phyloP scores from a whole-genome alignment of 2,329 filamentous ascomycete species.

The Alternaria incomplexa region DNA sequence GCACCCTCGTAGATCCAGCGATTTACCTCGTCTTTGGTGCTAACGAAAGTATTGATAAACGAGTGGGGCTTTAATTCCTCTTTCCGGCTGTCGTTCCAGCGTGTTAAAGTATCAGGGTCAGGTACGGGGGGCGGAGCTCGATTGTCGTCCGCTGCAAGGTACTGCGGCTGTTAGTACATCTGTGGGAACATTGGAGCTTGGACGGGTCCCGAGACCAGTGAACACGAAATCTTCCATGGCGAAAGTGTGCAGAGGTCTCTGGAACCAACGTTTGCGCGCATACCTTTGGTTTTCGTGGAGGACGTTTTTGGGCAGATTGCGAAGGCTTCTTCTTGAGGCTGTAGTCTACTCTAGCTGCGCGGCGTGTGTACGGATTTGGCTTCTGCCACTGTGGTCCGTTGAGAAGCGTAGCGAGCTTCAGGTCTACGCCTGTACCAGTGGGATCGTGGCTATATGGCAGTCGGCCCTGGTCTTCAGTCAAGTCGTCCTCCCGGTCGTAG shows the following conservation, averaged over 20 bases:
- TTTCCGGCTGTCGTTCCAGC: slow-evolving; percentile 3
- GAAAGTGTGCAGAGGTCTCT: background rate
- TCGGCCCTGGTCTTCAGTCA: background rate
- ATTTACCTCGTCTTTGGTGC: slow-evolving; percentile 15
- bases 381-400: slow-evolving; percentile 11
- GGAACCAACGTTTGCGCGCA: background rate
- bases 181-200: background rate
- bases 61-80: slow-evolving; percentile 10
- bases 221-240: background rate
- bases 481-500: slow-evolving; percentile 10
- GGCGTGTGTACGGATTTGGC: slow-evolving; percentile 1
- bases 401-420: background rate
- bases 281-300: background rate
- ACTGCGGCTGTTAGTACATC: slow-evolving; percentile 4
- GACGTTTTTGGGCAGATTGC: background rate
- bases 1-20: slow-evolving; percentile 19
- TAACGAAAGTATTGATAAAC: slow-evolving; percentile 15
- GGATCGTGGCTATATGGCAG: background rate
- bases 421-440: background rate
- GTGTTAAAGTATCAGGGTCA: background rate
- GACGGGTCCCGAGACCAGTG: background rate
- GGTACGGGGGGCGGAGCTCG: background rate
- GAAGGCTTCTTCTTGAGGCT: background rate
- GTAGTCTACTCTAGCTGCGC: slow-evolving; percentile 12
- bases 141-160: background rate